phyloP scores from a whole-genome alignment of 192 early-diverging fungal species.

The Entophlyctis luteolus region DNA sequence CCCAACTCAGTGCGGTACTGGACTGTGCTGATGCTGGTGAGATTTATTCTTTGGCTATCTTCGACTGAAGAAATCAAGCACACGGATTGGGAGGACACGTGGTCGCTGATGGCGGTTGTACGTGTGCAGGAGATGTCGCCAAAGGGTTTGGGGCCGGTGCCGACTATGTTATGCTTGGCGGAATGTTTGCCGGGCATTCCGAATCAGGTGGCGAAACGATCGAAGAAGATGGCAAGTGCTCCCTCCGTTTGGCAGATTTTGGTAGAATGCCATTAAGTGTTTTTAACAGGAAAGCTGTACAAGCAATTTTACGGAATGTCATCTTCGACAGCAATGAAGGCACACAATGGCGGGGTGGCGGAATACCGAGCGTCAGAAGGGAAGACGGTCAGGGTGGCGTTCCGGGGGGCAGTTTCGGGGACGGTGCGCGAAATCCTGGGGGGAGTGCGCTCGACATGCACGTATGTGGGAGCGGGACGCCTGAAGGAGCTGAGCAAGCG shows the following conservation, averaged over 20 bases:
- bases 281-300: constrained; percentile 6
- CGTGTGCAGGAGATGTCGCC: constrained; percentile 17
- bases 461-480: constrained; percentile 5
- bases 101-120: constrained; percentile 16
- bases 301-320: constrained; percentile 22
- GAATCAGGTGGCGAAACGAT: constrained; percentile 15
- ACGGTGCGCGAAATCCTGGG: constrained; percentile 15
- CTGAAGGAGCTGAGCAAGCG: constrained; percentile 21
- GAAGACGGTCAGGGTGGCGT: constrained; percentile 13
- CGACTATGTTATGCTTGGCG: constrained; percentile 18
- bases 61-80: constrained; percentile 1
- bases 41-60: no score
- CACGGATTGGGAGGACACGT: constrained; percentile 16
- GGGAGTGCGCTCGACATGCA: constrained; percentile 3
- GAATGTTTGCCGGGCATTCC: constrained; percentile 16
- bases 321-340: constrained; percentile 19
- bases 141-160: constrained; percentile 22
- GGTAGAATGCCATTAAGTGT: background rate
- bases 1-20: constrained; percentile 7
- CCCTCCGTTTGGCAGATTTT: background rate
- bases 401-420: constrained; percentile 1
- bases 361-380: constrained; percentile 19
- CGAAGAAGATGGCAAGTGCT: constrained; percentile 14
- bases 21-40: constrained; percentile 23
- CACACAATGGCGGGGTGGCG: constrained; percentile 10